These are phyloP conservation scores for Lactarius tabidus DNA, from an alignment of 768 basidiomycete genomes.

Conservation along the genomic window DNA sequence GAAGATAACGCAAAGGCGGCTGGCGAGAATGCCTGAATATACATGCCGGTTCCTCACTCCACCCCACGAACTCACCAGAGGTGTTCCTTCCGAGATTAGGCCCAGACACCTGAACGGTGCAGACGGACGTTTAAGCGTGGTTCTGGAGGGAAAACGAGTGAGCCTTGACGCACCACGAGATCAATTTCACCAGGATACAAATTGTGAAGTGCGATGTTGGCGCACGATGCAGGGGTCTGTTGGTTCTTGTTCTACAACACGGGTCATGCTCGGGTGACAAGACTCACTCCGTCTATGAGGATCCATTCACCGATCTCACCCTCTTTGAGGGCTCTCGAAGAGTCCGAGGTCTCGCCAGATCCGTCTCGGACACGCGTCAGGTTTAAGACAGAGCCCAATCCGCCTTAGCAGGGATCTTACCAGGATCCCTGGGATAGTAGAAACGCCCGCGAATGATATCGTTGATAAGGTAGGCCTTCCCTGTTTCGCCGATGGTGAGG, in stretches of 20 bases:
- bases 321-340: constrained; percentile 62
- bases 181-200: constrained; percentile 82
- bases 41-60: not conserved
- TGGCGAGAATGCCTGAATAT: constrained; percentile 27
- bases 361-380: constrained; percentile 42
- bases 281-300: constrained; percentile 73
- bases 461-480: constrained; percentile 77
- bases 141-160: not conserved
- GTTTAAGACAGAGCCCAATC: not conserved
- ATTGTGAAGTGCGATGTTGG: constrained; percentile 89
- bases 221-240: constrained; percentile 87
- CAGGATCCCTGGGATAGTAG: constrained; percentile 67
- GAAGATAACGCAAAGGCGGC: constrained; percentile 88
- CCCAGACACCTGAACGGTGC: constrained; percentile 65
- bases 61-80: constrained; percentile 48
- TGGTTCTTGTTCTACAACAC: not conserved
- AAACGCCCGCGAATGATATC: constrained; percentile 66
- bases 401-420: constrained; percentile 31
- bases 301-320: constrained; percentile 91
- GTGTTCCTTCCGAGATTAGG: constrained; percentile 85
- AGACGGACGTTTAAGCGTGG: not conserved
- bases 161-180: constrained; percentile 58
- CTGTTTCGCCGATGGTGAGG: constrained; percentile 35
- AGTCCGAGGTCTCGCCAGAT: constrained; percentile 59
- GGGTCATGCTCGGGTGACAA: constrained; percentile 4